Conservation (phyloP, 345 rosid genomes). For the Excoecaria cochinchinensis region DNA sequence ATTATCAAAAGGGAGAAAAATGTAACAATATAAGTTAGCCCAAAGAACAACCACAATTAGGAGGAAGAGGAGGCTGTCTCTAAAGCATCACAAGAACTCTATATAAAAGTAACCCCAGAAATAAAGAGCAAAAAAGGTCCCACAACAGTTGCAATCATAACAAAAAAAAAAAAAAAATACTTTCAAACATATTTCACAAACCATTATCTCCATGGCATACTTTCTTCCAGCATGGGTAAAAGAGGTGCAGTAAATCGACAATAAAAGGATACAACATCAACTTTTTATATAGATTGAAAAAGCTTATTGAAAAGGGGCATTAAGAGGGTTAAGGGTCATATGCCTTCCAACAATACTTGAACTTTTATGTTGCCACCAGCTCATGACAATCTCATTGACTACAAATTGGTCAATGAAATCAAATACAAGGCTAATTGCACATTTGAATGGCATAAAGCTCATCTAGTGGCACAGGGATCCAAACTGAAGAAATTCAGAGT, state of each 20-base stretch:
- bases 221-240: background rate
- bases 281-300: background rate
- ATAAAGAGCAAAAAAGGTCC: background rate
- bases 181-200: background rate
- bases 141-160: background rate
- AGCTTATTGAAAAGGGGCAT: too few relatives aligned
- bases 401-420: too few relatives aligned
- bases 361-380: too few relatives aligned
- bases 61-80: background rate
- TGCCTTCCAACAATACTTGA: too few relatives aligned
- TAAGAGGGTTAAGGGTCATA: too few relatives aligned
- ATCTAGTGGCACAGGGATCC: too few relatives aligned
- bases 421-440: too few relatives aligned
- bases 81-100: background rate
- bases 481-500: too few relatives aligned
- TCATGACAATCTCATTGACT: too few relatives aligned
- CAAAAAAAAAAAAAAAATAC: background rate
- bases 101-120: background rate
- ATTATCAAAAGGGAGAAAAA: background rate
- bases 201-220: background rate
- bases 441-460: too few relatives aligned
- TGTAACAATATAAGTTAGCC: background rate
- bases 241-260: background rate
- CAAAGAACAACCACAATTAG: background rate
- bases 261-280: background rate